Evolutionary conservation across 306 rosid species (phyloP).

Genomic region (Cucumis cinereus): DNA sequence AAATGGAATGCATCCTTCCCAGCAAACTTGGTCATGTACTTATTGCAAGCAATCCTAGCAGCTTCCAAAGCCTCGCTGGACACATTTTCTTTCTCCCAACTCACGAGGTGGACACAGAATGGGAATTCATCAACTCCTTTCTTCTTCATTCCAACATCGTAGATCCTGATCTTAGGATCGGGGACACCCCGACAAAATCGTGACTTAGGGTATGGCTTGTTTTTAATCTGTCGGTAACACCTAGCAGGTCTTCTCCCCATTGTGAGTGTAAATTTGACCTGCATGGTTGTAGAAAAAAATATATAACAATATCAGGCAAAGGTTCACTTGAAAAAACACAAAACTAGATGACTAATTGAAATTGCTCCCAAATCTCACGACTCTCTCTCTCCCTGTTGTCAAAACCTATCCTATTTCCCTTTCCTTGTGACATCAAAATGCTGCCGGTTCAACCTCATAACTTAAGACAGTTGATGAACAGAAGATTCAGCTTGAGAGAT

Average conservation of each 20-base stretch:
- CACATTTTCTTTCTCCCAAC: conserved; percentile 89
- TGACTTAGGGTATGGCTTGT: conserved; percentile 58
- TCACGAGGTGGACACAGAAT: conserved; percentile 76
- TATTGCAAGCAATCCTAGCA: conserved; percentile 68
- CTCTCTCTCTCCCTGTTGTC: background rate
- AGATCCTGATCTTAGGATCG: conserved; percentile 58
- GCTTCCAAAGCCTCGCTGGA: conserved; percentile 72
- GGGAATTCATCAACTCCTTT: conserved; percentile 91
- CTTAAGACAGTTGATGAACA: background rate
- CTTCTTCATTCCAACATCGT: conserved; percentile 92
- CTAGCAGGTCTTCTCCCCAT: conserved; percentile 50
- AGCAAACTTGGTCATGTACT: conserved; percentile 63
- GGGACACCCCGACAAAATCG: conserved; percentile 63
- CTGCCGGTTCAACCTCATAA: background rate
- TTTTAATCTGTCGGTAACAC: conserved; percentile 65
- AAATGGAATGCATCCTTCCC: conserved; percentile 74
- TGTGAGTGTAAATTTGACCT: background rate
- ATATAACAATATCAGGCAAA: background rate
- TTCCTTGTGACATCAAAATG: background rate
- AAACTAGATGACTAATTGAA: background rate
- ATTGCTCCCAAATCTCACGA: background rate
- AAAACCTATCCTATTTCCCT: background rate
- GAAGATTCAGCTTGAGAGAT: background rate
- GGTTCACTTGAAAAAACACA: background rate
- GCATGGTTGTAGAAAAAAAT: background rate